phyloP scores from a whole-genome alignment of 495 filamentous ascomycete species.

The Ramalina peruviana region DNA sequence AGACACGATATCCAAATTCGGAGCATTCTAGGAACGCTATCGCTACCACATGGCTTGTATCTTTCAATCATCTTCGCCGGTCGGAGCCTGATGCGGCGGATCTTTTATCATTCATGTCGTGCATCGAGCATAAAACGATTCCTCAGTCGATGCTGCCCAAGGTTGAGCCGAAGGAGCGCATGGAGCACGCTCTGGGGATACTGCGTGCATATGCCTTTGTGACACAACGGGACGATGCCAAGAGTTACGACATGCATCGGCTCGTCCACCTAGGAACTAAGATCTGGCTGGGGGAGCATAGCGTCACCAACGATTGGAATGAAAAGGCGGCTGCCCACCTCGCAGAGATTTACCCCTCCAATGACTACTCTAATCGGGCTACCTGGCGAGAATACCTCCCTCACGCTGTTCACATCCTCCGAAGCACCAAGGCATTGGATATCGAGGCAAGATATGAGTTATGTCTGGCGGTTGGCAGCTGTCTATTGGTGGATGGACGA shows the following conservation, averaged over 20 bases:
- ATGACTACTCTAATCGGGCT: conserved; percentile 12
- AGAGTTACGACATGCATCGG: conserved; percentile 97
- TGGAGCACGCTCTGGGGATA: conserved; percentile 19
- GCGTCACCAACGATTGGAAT: conserved; percentile 1
- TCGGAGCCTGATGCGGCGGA: conserved; percentile 23
- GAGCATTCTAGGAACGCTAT: conserved; percentile 29
- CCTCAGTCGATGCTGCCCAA: conserved; percentile 14
- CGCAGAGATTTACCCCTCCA: conserved; percentile 10
- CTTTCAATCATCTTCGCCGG: conserved; percentile 31
- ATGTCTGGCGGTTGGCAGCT: conserved; percentile 9
- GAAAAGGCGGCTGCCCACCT: conserved; percentile 8
- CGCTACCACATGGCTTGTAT: conserved; percentile 36
- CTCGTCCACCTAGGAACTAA: conserved; percentile 47
- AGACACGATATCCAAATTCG: conserved; percentile 22
- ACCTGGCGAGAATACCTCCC: conserved; percentile 22
- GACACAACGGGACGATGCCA: conserved; percentile 43
- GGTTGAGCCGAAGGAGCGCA: neutral
- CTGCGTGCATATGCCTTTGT: conserved; percentile 25
- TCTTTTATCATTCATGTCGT: conserved; percentile 29
- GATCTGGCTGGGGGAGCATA: conserved; percentile 19
- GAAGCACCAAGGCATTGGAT: conserved; percentile 5
- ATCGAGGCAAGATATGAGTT: conserved; percentile 10
- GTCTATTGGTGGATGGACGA: conserved; percentile 6
- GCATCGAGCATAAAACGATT: conserved; percentile 28
- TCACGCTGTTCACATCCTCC: conserved; percentile 18